These are phyloP conservation scores for Cyclocybe cylindracea DNA, from an alignment of 768 basidiomycete genomes.

Conservation along the genomic window DNA sequence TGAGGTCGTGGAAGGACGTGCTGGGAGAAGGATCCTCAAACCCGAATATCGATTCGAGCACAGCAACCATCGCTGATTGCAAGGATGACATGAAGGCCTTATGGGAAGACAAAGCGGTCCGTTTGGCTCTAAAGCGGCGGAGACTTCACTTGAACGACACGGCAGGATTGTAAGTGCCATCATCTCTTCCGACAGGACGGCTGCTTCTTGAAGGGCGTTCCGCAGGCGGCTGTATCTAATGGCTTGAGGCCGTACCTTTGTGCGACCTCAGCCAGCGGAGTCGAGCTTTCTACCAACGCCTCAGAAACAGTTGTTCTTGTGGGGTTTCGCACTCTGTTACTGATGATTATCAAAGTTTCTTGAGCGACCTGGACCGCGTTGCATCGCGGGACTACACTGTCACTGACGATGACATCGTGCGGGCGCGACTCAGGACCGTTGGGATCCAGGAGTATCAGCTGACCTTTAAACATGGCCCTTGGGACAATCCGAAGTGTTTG, in stretches of 20 bases:
- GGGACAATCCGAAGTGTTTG: conserved; percentile 35
- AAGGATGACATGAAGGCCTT: conserved; percentile 64
- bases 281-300: no score
- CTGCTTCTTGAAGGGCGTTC: no score
- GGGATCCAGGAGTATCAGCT: conserved; percentile 71
- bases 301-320: no score
- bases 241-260: no score
- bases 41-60: conserved; percentile 31
- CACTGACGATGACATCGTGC: conserved; percentile 72
- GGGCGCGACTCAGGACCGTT: conserved; percentile 68
- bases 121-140: conserved; percentile 45
- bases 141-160: conserved; percentile 59
- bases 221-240: no score
- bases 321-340: neutral
- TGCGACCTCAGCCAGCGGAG: no score
- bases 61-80: conserved; percentile 57
- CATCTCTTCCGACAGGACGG: no score
- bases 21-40: conserved; percentile 20
- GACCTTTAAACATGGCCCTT: conserved; percentile 43
- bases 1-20: conserved; percentile 54
- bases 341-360: conserved; percentile 47
- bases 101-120: conserved; percentile 60
- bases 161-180: conserved; percentile 60
- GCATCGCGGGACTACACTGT: conserved; percentile 61
- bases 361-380: conserved; percentile 68